Conservation (phyloP, 129 eudicot species). For the Flaveria bidentis region DNA sequence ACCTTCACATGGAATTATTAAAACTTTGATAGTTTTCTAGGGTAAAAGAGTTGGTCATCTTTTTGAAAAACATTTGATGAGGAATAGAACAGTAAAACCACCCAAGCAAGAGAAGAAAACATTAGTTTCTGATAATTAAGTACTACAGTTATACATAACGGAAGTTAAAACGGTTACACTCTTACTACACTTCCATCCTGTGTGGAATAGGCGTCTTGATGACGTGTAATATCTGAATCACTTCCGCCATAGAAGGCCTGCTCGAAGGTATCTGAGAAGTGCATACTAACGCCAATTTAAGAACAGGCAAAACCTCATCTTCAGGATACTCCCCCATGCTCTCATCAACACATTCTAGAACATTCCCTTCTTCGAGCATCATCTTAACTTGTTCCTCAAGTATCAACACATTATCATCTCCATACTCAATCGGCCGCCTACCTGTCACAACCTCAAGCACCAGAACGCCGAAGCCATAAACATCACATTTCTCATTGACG, state of each 20-base stretch:
- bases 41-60: no score
- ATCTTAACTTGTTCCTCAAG: slow-evolving; percentile 71
- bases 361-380: slow-evolving; percentile 80
- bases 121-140: neutral
- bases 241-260: slow-evolving; percentile 91
- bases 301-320: slow-evolving; percentile 82
- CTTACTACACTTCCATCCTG: slow-evolving; percentile 47
- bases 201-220: slow-evolving; percentile 71
- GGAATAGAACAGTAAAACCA: neutral
- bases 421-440: slow-evolving; percentile 79
- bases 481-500: slow-evolving; percentile 89
- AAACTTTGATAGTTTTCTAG: no score
- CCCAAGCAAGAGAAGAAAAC: slow-evolving; percentile 15
- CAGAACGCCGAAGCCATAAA: slow-evolving; percentile 84
- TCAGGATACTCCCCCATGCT: slow-evolving; percentile 75
- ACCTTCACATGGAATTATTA: no score
- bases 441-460: slow-evolving; percentile 82
- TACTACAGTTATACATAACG: slow-evolving; percentile 23
- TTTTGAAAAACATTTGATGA: neutral
- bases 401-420: slow-evolving; percentile 77
- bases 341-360: slow-evolving; percentile 73
- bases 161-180: slow-evolving; percentile 14
- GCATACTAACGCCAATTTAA: slow-evolving; percentile 85
- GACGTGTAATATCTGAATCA: slow-evolving; percentile 82
- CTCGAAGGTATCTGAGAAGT: slow-evolving; percentile 92